Base-by-base conservation (phyloP, 2,329 filamentous ascomycete species). In the Zymoseptoria crescenta region DNA sequence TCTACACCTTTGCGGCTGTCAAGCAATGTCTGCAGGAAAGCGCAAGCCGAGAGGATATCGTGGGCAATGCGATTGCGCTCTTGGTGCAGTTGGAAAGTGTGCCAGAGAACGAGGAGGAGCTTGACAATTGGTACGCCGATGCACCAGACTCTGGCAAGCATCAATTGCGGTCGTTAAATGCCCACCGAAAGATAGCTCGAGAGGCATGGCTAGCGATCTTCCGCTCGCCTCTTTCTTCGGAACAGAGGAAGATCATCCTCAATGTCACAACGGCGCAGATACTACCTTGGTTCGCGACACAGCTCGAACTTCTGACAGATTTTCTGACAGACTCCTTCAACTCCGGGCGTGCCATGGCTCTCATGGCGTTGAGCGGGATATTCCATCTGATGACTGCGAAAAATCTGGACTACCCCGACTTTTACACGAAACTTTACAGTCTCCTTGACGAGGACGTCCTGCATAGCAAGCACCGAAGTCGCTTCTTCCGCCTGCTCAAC, bases 321-420 rank as follows among this genome's bases (percentile, higher is more conserved):
- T 99, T 97, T 74, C 77, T 99, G 57, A 96, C 91, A n/a, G 90
- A 94, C 75, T 95, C 87, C 29, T 97, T 96, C 77, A 83, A 96
- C 68, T 79, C 86, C 7, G 91, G 93, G 55, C 94, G 94, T 51
- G 88, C 91, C 13, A 91, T 87, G 53, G 93, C 94, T 4, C 80
- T 99, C 4, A 82, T 96, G 20, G 91, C 95, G 1, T 80, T 99
- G 1, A 95, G 90, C 0, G 94, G 94, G 55, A 86, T 99, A 52
- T 99, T 96, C 77, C 94, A 96, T 72, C 83, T 99, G 56, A 97
- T 99, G 67, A 87, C 89, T 64, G 85, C 94, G 72, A 89, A 90
- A 71, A 99, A 99, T 72, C 81, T 99, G 60, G 94, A 99, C 75
- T 99, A 99, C 59, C 68, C 70, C 3, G 69, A 72, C 3, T 99